Evolutionary conservation across 2,329 filamentous ascomycete genomes (phyloP).

Genomic region (Diplodia intermedia): DNA sequence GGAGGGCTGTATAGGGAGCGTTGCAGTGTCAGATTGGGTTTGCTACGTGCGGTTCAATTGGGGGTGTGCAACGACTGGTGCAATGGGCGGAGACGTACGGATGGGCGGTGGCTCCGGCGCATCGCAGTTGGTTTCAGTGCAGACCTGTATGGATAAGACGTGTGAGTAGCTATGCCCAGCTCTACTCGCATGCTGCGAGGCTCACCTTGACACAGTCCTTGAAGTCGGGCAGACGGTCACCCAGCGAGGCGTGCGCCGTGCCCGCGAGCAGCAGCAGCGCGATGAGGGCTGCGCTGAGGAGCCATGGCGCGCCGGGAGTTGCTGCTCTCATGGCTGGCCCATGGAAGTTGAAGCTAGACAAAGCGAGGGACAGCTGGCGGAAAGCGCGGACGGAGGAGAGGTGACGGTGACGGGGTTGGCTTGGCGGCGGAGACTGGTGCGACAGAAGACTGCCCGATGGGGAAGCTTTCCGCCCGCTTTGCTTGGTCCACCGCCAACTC

Average conservation of each 20-base stretch:
- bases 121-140: slow-evolving; percentile 79
- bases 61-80: slow-evolving; percentile 32
- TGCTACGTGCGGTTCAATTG: slow-evolving; percentile 18
- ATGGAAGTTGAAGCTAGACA: slow-evolving; percentile 11
- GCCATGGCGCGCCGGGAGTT: slow-evolving; percentile 25
- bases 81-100: slow-evolving; percentile 62
- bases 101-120: slow-evolving; percentile 67
- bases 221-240: slow-evolving; percentile 88
- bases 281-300: slow-evolving; percentile 37
- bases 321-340: slow-evolving; percentile 26
- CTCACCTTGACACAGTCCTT: slow-evolving; percentile 80
- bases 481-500: slow-evolving; percentile 5
- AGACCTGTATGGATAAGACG: slow-evolving; percentile 64
- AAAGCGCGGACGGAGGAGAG: slow-evolving; percentile 4
- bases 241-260: slow-evolving; percentile 70
- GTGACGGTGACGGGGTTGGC: not conserved
- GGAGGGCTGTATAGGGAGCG: slow-evolving; percentile 65
- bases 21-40: not conserved
- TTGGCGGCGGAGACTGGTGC: slow-evolving; percentile 11
- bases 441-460: slow-evolving; percentile 2
- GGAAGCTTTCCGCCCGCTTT: slow-evolving; percentile 16
- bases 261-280: slow-evolving; percentile 44
- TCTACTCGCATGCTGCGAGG: not conserved
- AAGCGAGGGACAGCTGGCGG: slow-evolving; percentile 3
- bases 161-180: not conserved